phyloP scores from a whole-genome alignment of 164 flowering plant species.

The Aristolochia californica region DNA sequence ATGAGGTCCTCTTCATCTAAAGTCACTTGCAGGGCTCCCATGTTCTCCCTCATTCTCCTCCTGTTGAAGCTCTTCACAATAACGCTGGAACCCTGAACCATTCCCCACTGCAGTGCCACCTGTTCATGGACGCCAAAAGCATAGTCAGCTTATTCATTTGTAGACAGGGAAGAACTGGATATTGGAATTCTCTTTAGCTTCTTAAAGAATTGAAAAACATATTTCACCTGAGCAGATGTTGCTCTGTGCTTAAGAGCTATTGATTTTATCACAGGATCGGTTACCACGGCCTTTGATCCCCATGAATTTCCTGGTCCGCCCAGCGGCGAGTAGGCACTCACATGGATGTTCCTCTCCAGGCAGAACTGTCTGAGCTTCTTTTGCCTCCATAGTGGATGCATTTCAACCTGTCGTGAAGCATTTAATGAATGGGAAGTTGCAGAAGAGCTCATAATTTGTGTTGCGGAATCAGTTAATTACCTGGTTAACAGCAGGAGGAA shows the following conservation, averaged over 20 bases:
- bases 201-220: not conserved
- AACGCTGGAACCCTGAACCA: constrained; percentile 57
- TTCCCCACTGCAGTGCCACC: constrained; percentile 75
- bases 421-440: no score
- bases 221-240: constrained; percentile 65
- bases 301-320: constrained; percentile 63
- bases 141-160: no score
- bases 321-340: constrained; percentile 71
- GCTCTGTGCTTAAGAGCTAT: constrained; percentile 60
- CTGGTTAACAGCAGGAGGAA: constrained; percentile 67
- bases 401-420: constrained; percentile 46
- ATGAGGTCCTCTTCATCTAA: constrained; percentile 43
- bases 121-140: constrained; percentile 6
- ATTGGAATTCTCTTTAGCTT: not conserved
- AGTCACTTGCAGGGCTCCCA: constrained; percentile 31
- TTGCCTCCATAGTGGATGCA: constrained; percentile 89
- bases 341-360: constrained; percentile 43
- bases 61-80: constrained; percentile 60
- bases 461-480: constrained; percentile 23
- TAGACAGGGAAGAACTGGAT: not conserved
- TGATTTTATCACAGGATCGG: constrained; percentile 37
- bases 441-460: no score
- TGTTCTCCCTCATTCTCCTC: constrained; percentile 56
- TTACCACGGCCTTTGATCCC: constrained; percentile 64
- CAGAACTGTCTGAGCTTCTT: constrained; percentile 52